Evolutionary conservation across 2,329 filamentous ascomycete species (phyloP).

Genomic region (Aspergillaceae sp.): DNA sequence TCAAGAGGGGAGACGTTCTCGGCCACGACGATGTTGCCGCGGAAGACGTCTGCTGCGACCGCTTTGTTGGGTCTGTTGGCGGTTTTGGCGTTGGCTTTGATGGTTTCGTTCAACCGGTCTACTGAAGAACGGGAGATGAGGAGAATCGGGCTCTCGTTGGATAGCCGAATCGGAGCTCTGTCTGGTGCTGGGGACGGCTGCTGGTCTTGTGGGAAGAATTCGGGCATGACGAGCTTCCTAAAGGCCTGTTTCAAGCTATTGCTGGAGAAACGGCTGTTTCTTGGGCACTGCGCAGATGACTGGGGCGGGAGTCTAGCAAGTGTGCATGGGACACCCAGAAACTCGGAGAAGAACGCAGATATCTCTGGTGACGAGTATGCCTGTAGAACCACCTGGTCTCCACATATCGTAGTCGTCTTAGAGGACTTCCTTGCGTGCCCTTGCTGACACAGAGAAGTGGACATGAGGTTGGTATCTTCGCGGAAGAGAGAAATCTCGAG

Average conservation of each 20-base stretch:
- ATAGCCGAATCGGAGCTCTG: constrained; percentile 57
- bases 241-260: constrained; percentile 39
- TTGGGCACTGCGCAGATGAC: constrained; percentile 54
- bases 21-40: constrained; percentile 76
- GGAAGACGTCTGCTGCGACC: constrained; percentile 66
- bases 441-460: constrained; percentile 49
- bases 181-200: constrained; percentile 44
- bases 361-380: constrained; percentile 60
- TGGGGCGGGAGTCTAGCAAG: constrained; percentile 75
- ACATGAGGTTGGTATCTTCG: constrained; percentile 46
- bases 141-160: constrained; percentile 91
- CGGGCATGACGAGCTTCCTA: constrained; percentile 37
- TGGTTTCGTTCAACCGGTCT: constrained; percentile 64
- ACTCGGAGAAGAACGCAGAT: constrained; percentile 66
- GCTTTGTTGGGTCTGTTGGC: constrained; percentile 42
- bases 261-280: constrained; percentile 66
- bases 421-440: constrained; percentile 39
- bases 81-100: constrained; percentile 45
- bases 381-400: constrained; percentile 63
- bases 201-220: constrained; percentile 43
- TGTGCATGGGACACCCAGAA: constrained; percentile 69
- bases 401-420: constrained; percentile 56
- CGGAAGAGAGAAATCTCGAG: constrained; percentile 31
- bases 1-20: constrained; percentile 32
- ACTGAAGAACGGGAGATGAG: constrained; percentile 74